Evolutionary conservation across 192 early-diverging fungal genomes (phyloP).

Genomic region (Spizellomyces punctatus): DNA sequence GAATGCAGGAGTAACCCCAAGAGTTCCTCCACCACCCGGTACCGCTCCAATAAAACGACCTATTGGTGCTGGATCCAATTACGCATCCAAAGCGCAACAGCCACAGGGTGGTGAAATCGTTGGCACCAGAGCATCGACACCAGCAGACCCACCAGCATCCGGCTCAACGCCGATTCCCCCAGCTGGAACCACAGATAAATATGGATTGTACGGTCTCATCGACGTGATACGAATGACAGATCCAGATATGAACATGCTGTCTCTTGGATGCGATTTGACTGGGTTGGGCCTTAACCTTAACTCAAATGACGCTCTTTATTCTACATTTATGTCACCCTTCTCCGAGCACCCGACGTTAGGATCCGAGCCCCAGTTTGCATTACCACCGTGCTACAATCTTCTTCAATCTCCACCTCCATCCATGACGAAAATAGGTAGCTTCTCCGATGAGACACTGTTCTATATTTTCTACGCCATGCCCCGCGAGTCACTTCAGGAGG

Average conservation of each 20-base stretch:
- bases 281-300: slow-evolving; percentile 72
- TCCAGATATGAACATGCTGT: slow-evolving; percentile 73
- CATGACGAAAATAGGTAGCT: slow-evolving; percentile 68
- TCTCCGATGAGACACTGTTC: slow-evolving; percentile 93
- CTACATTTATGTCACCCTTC: slow-evolving; percentile 91
- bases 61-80: slow-evolving; percentile 33
- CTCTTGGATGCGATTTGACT: slow-evolving; percentile 87
- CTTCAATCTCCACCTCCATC: slow-evolving; percentile 54
- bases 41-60: slow-evolving; percentile 14
- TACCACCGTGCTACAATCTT: slow-evolving; percentile 78
- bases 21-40: too few species aligned
- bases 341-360: slow-evolving; percentile 69
- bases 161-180: slow-evolving; percentile 30
- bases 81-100: slow-evolving; percentile 40
- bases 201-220: slow-evolving; percentile 86
- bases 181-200: slow-evolving; percentile 57
- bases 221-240: slow-evolving; percentile 79
- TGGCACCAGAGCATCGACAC: not conserved
- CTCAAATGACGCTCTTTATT: slow-evolving; percentile 61
- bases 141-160: slow-evolving; percentile 20
- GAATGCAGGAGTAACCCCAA: slow-evolving; percentile 22
- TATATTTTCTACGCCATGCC: slow-evolving; percentile 98
- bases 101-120: slow-evolving; percentile 23
- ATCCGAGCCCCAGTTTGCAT: slow-evolving; percentile 81
- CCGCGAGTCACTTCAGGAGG: slow-evolving; percentile 88